A percentile compares a stretch with the other conserved stretches of the same genome.
Evolutionary conservation across 2,329 filamentous ascomycete genomes (phyloP).

Genomic region (Fusarium torulosum): DNA sequence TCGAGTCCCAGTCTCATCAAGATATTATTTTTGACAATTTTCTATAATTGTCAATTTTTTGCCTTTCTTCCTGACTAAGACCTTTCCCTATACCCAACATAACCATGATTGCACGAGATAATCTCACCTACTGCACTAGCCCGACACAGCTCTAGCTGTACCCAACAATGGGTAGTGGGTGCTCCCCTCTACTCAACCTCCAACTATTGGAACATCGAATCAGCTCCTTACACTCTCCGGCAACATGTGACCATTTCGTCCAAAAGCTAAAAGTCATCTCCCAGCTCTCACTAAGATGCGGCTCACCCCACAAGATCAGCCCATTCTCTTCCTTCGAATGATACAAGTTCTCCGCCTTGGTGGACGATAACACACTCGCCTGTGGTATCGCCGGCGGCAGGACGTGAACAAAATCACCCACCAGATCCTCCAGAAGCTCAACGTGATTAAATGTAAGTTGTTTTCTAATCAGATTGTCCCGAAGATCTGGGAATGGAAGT

Average conservation of each 20-base stretch:
- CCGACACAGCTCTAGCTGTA: too few relatives aligned
- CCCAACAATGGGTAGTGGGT: not conserved
- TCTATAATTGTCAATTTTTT: not conserved
- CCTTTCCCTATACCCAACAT: not conserved
- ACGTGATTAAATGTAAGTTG: constrained; percentile 27
- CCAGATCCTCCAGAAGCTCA: constrained; percentile 17
- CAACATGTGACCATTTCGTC: not conserved
- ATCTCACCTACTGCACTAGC: too few relatives aligned
- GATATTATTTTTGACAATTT: not conserved
- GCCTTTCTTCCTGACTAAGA: not conserved
- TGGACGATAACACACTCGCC: not conserved
- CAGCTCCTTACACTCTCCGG: not conserved
- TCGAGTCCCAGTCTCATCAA: constrained; percentile 39
- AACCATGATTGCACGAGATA: not conserved
- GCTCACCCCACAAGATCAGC: constrained; percentile 29
- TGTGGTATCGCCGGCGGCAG: not conserved
- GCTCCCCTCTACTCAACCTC: not conserved
- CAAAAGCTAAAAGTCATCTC: not conserved
- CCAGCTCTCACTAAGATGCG: not conserved
- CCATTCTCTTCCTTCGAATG: not conserved
- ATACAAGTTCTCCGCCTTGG: not conserved
- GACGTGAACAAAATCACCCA: constrained; percentile 8
- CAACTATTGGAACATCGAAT: not conserved
- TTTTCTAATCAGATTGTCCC: constrained; percentile 30
- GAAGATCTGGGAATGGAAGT: constrained; percentile 26